Evolutionary conservation across 805 yeast genomes (phyloP).

Genomic region (Saccharomycopsis microspora): DNA sequence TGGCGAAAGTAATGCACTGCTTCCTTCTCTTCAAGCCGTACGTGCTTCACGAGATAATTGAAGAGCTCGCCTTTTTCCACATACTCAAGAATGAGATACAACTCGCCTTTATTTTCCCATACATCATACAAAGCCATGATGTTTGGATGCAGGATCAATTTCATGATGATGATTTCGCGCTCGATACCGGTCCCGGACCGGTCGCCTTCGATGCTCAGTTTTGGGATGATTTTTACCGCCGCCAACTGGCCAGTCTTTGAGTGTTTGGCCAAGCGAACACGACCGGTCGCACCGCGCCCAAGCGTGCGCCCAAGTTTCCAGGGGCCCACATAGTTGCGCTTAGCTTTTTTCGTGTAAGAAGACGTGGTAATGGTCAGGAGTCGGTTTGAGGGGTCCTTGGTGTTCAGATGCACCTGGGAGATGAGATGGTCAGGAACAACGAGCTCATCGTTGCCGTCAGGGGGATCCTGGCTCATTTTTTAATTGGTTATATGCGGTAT

Average conservation of each 20-base stretch:
- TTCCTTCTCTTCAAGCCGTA: slow-evolving; percentile 79
- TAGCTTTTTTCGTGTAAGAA: slow-evolving; percentile 15
- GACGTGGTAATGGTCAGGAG: slow-evolving; percentile 13
- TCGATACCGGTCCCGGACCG: slow-evolving; percentile 22
- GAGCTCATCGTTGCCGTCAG: slow-evolving; percentile 8
- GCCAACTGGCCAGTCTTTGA: slow-evolving; percentile 78
- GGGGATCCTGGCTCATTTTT: neutral
- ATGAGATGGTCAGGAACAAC: slow-evolving; percentile 14
- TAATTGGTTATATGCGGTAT: no score
- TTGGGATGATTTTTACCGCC: slow-evolving; percentile 94
- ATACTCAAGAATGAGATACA: slow-evolving; percentile 84
- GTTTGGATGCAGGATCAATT: slow-evolving; percentile 65
- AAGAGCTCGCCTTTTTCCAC: slow-evolving; percentile 97
- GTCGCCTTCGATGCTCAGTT: slow-evolving; percentile 40
- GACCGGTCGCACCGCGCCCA: slow-evolving; percentile 94
- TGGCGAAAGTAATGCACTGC: slow-evolving; percentile 86
- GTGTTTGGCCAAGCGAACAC: slow-evolving; percentile 88
- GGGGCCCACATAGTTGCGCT: slow-evolving; percentile 51
- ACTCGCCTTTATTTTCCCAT: slow-evolving; percentile 76
- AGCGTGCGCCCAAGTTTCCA: slow-evolving; percentile 93
- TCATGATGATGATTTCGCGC: slow-evolving; percentile 78
- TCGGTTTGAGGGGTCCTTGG: slow-evolving; percentile 3
- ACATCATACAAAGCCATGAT: slow-evolving; percentile 73
- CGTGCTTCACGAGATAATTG: slow-evolving; percentile 81
- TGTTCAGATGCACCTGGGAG: slow-evolving; percentile 10